Base-by-base conservation (phyloP, 2,329 filamentous ascomycete genomes). In the Chaetomium olivaceum region DNA sequence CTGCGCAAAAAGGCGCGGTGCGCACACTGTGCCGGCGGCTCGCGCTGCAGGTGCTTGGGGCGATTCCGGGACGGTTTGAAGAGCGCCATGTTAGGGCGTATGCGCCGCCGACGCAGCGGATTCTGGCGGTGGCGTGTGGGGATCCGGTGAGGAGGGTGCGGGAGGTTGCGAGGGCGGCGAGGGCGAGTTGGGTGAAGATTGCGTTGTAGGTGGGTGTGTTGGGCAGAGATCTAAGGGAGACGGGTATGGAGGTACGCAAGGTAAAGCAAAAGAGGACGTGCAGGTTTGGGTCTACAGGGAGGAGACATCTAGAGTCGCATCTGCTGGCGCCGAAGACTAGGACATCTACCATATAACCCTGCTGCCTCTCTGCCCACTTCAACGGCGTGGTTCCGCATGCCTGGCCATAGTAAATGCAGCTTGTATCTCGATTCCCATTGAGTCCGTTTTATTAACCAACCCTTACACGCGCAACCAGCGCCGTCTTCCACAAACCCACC, bases 141-240 rank as follows among this genome's bases (percentile, higher is more conserved):
- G 84, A 87, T 68, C 74, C 76, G 6, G 81, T 85, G 9, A 77
- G 85, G 54, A 83, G 84, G 66, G 78, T 87, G 54, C 78, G 85
- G 56, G 80, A 77, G 63, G 77, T 77, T 56, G 85, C 85, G 21
- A 77, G 84, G 61, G 69, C 74, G 65, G 83, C 84, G 4, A 79
- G 83, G 62, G 77, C 76, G 59, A 80, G 79, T 7, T 87, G 85
- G 85, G 76, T 75, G 3, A 76, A 73, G 64, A 66, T 80, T 58
- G 71, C 68, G 39, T 19, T 43, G 39, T 43, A 43, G 39, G 12
- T 77, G n/a, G 54, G 36, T 12, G 48, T 14, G 27, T 52, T 48
- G 61, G 75, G 64, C 6, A 43, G 43, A 8, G 51, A 52, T 21
- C 29, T 21, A 31, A 43, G n/a, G 39, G 56, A 9, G 21, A 43